Percentiles rank a stretch among this genome's conserved stretches.
Evolutionary conservation across 2,329 filamentous ascomycete genomes (phyloP).

Genomic region (Diaporthe ampelina): DNA sequence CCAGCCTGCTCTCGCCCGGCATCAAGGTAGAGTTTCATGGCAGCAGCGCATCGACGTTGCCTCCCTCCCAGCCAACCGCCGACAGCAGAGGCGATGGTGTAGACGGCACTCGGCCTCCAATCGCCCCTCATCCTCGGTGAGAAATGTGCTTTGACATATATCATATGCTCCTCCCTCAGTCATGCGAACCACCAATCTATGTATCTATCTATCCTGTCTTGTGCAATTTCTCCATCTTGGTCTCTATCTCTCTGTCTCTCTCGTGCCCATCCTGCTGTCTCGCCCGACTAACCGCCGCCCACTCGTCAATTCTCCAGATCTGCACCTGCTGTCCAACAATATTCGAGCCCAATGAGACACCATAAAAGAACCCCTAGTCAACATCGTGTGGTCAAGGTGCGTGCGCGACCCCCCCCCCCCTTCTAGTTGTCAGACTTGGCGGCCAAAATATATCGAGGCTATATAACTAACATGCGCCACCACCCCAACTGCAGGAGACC

Average conservation of each 20-base stretch:
- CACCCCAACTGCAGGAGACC: slow-evolving; percentile 75
- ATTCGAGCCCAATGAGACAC: slow-evolving; percentile 69
- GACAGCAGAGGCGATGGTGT: slow-evolving; percentile 12
- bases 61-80: slow-evolving; percentile 38
- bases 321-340: slow-evolving; percentile 57
- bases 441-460: neutral
- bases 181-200: too few species aligned
- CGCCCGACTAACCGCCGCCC: slow-evolving; percentile 26
- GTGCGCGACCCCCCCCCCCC: slow-evolving; percentile 41
- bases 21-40: slow-evolving; percentile 56
- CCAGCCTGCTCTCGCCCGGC: slow-evolving; percentile 53
- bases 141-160: slow-evolving; percentile 43
- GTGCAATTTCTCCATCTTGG: neutral
- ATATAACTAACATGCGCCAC: neutral
- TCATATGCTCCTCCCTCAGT: slow-evolving; percentile 36
- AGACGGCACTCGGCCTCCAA: slow-evolving; percentile 49
- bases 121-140: slow-evolving; percentile 58
- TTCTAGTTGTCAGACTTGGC: neutral
- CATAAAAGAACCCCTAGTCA: slow-evolving; percentile 70
- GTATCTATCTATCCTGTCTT: too few species aligned
- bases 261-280: neutral
- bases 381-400: slow-evolving; percentile 71
- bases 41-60: slow-evolving; percentile 36
- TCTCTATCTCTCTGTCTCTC: neutral
- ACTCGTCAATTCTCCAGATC: slow-evolving; percentile 53